Evolutionary conservation across 2,329 filamentous ascomycete species (phyloP).

Genomic region (Fusarium begoniae): DNA sequence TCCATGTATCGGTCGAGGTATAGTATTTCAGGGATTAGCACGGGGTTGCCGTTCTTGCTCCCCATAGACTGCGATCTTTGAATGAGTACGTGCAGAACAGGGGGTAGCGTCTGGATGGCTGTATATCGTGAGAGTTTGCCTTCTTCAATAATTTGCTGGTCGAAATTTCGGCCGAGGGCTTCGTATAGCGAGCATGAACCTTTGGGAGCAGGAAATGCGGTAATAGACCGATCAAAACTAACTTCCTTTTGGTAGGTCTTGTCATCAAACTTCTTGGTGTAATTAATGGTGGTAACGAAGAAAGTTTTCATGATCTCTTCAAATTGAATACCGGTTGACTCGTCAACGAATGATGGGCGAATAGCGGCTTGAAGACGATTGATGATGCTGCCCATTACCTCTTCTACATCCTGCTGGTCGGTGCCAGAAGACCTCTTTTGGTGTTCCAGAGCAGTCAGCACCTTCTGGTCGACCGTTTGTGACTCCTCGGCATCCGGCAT

Average conservation of each 20-base stretch:
- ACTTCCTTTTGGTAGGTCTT: conserved; percentile 54
- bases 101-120: conserved; percentile 79
- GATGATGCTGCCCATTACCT: conserved; percentile 92
- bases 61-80: conserved; percentile 81
- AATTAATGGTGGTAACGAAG: conserved; percentile 69
- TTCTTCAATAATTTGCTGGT: conserved; percentile 77
- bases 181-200: conserved; percentile 75
- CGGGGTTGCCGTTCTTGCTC: conserved; percentile 78
- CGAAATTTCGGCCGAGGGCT: conserved; percentile 86
- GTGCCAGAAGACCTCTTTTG: conserved; percentile 60
- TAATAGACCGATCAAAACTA: conserved; percentile 69
- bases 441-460: conserved; percentile 56
- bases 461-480: conserved; percentile 56
- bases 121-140: conserved; percentile 71
- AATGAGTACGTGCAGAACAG: conserved; percentile 88
- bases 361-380: conserved; percentile 93
- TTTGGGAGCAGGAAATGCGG: conserved; percentile 64
- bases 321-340: conserved; percentile 75
- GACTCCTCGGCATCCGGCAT: conserved; percentile 47
- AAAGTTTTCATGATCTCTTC: conserved; percentile 81
- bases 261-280: conserved; percentile 63
- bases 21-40: conserved; percentile 81
- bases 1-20: conserved; percentile 92
- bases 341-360: conserved; percentile 69
- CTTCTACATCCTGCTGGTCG: conserved; percentile 92